These are phyloP conservation scores for Globisporangium abappressorium DNA, from an alignment of 352 stramenopile genomes.

Conservation along the genomic window DNA sequence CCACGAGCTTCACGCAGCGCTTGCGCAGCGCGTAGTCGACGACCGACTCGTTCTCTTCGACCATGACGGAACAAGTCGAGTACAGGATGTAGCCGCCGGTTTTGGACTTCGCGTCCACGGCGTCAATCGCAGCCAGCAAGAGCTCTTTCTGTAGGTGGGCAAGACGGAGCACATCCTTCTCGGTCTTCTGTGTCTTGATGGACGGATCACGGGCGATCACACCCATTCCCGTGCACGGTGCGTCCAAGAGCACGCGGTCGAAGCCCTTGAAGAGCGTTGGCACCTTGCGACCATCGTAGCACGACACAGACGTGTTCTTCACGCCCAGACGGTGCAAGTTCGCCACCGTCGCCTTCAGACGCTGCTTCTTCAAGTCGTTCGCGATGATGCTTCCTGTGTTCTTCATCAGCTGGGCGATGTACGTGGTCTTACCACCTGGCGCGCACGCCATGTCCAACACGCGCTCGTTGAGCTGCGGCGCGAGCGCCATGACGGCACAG, in stretches of 20 bases:
- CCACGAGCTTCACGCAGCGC: conserved; percentile 97
- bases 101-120: conserved; percentile 95
- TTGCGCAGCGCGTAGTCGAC: conserved; percentile 99
- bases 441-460: conserved; percentile 98
- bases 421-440: conserved; percentile 99
- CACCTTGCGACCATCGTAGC: conserved; percentile 96
- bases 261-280: conserved; percentile 95
- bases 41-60: conserved; percentile 95
- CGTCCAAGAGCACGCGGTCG: conserved; percentile 98
- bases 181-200: conserved; percentile 98
- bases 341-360: conserved; percentile 96
- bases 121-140: conserved; percentile 98
- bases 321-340: conserved; percentile 99
- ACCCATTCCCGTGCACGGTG: conserved; percentile 97
- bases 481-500: conserved; percentile 97
- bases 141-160: conserved; percentile 99
- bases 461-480: conserved; percentile 94
- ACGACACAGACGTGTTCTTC: conserved; percentile 96
- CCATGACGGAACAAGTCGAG: conserved; percentile 96
- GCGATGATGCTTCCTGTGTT: conserved; percentile 98
- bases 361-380: conserved; percentile 98
- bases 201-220: conserved; percentile 98
- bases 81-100: conserved; percentile 98
- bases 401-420: conserved; percentile 99
- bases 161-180: conserved; percentile 88